Base-by-base conservation (phyloP, 768 basidiomycete species). In the Hemileccinum impolitum region DNA sequence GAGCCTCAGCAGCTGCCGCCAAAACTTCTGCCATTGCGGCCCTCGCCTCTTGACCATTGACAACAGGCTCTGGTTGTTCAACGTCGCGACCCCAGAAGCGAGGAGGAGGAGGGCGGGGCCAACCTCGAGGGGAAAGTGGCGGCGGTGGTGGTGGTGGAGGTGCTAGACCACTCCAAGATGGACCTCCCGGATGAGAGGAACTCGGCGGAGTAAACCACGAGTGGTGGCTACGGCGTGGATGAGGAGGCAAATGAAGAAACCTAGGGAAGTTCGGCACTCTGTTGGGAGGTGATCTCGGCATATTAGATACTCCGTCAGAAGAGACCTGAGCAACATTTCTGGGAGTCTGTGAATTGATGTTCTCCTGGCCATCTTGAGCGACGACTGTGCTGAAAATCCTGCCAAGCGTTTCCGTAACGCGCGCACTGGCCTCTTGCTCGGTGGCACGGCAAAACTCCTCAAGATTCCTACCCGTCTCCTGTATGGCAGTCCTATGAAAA, bases 391-490 rank as follows among this genome's bases (percentile, higher is more conserved):
- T 77, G 50, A 87, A 71, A 28, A 90, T 67, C 39, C 73, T 73
- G 6, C 76, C 79, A 26, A 91, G 65, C 8, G 83, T 80, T 25
- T 85, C 80, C 4, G 83, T 76, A 14, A 89, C 78, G 43, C 79
- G 73, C 37, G 73, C 71, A 13, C 81, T 78, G 1, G 88, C 87
- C 55, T 85, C 82, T 56, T 80, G 79, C 58, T 90, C 87, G 1
- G 79, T 68, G 19, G 62, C 62, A 34, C 73, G 74, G 25, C 75
- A 74, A 18, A 77, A 59, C 17, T 76, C 73, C 28, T 72, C 73
- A 0, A 77, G 65, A n/a, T 73, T 69, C 38, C 66, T 63, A 8
- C 68, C 64, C 15, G 68, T 61, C 41, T 70, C 68, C 26, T 68
- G 57, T 38, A 72, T 55, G 2, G 79, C 72, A 39, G 70, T 70